Evolutionary conservation across 2,329 filamentous ascomycete genomes (phyloP), one percentile per base, ranked within the genome.

Genomic region (Nothomitra cinnamomea): DNA sequence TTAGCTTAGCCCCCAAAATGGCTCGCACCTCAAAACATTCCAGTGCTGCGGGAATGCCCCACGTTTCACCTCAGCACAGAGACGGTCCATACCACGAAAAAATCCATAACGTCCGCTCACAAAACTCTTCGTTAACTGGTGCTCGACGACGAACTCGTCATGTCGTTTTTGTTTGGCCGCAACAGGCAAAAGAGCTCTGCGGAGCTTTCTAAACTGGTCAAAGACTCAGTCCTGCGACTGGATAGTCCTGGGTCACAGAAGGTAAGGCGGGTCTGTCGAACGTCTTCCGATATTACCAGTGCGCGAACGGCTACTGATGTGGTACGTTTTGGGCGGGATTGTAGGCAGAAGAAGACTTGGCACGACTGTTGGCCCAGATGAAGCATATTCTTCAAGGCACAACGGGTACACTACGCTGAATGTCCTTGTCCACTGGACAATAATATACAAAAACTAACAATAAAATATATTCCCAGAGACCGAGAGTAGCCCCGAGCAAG

Each of bases 311-410:
- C 25, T 35, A 35, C 45, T 49, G 8, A 49, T 24, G 32, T 17
- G 8, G 4, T 8, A 10, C 17, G 45, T n/a, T 32, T 28, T 49
- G 13, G 21, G 17, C 25, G 45, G 22, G 19, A 15, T 35, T n/a
- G 12, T 50, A 95, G 88, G 77, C 82, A 57, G 78, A 80, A 62
- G 90, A 96, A 64, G 89, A 95, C 64, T 75, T 94, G 58, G 83
- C 87, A 50, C 87, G 87, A 64, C 82, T 89, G 60, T 77, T 98
- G 58, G 76, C 77, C 52, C 86, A 94, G 67, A 94, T 96, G 83
- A 96, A 96, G 68, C 72, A 88, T 58, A 80, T 92, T 56, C 79
- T 98, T 13, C 90, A 96, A 73, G 92, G 90, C 59, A 95, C 88
- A 56, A 86, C 87, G 69, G 88, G 88, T 94, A 75, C 56, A 69